These are phyloP conservation scores for Podosphaera fusca DNA, from an alignment of 2,329 filamentous ascomycete species.

Conservation along the genomic window DNA sequence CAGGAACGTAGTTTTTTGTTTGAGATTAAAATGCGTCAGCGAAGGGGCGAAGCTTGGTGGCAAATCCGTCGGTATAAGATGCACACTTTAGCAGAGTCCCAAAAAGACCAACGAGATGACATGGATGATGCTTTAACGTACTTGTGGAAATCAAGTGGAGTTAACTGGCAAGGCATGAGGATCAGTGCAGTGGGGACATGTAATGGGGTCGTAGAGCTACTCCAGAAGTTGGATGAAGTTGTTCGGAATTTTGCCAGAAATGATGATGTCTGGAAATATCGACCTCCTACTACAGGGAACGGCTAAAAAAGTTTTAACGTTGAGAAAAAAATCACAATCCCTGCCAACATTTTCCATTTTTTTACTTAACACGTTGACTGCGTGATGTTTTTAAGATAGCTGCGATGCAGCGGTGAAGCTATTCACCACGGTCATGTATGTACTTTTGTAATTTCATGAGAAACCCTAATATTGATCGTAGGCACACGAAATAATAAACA, in stretches of 20 bases:
- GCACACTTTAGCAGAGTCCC: no score
- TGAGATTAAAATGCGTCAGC: slow-evolving; percentile 26
- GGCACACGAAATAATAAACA: no score
- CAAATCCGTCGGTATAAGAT: slow-evolving; percentile 9
- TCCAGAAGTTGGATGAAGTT: slow-evolving; percentile 11
- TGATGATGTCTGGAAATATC: neutral
- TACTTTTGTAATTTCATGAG: no score
- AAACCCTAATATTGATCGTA: no score
- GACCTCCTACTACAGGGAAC: neutral
- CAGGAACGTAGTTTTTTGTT: slow-evolving; percentile 22
- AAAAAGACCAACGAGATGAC: slow-evolving; percentile 8
- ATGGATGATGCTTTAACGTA: slow-evolving; percentile 20
- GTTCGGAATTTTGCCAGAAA: slow-evolving; percentile 7
- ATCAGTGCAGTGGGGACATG: slow-evolving; percentile 24
- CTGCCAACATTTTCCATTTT: no score
- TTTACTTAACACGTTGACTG: neutral
- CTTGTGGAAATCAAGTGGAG: slow-evolving; percentile 23
- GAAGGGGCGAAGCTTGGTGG: slow-evolving; percentile 22
- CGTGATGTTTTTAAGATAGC: neutral
- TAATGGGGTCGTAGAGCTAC: slow-evolving; percentile 18
- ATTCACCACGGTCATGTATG: no score
- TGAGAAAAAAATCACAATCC: no score
- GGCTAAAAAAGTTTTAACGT: no score
- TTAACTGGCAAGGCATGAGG: slow-evolving; percentile 25
- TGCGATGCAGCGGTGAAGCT: no score